A percentile compares a stretch with the other conserved stretches of the same genome.
Conservation (phyloP, 108 stramenopile genomes). For the Parietichytrium sp. region DNA sequence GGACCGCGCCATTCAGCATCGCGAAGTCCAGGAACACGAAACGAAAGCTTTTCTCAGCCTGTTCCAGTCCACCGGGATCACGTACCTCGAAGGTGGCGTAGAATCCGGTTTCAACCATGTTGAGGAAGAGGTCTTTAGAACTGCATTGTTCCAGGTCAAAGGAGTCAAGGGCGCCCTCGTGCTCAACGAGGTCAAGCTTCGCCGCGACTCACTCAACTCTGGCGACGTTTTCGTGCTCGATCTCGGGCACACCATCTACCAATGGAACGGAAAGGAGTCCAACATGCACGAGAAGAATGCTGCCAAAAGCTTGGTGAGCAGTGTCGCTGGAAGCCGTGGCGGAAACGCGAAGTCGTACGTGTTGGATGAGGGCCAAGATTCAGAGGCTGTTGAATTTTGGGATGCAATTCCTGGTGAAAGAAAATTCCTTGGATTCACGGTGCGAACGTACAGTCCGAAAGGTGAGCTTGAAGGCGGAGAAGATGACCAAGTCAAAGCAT, state of each 20-base stretch:
- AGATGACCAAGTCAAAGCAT: slow-evolving; percentile 62
- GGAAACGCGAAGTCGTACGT: slow-evolving; percentile 47
- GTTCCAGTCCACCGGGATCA: slow-evolving; percentile 62
- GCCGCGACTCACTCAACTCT: slow-evolving; percentile 63
- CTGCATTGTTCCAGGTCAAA: slow-evolving; percentile 61
- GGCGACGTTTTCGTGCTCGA: slow-evolving; percentile 84
- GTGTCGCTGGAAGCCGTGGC: slow-evolving; percentile 65
- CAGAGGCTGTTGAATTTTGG: slow-evolving; percentile 66
- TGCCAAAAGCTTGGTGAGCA: slow-evolving; percentile 55
- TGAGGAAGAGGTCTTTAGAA: slow-evolving; percentile 55
- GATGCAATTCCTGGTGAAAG: too few species aligned
- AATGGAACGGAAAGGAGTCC: slow-evolving; percentile 65
- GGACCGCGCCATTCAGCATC: slow-evolving; percentile 78
- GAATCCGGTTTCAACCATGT: slow-evolving; percentile 79
- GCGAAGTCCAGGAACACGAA: slow-evolving; percentile 79
- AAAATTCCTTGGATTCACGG: too few species aligned
- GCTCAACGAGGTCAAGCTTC: slow-evolving; percentile 64
- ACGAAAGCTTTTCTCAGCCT: slow-evolving; percentile 62
- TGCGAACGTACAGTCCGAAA: too few species aligned
- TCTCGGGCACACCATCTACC: slow-evolving; percentile 70
- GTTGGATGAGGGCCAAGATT: slow-evolving; percentile 67
- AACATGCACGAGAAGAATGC: slow-evolving; percentile 71
- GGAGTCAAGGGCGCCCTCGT: slow-evolving; percentile 56
- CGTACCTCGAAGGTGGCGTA: slow-evolving; percentile 78
- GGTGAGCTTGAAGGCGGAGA: neutral